Conservation (phyloP, 2,329 filamentous ascomycete species). For the Epichloe hybrida region DNA sequence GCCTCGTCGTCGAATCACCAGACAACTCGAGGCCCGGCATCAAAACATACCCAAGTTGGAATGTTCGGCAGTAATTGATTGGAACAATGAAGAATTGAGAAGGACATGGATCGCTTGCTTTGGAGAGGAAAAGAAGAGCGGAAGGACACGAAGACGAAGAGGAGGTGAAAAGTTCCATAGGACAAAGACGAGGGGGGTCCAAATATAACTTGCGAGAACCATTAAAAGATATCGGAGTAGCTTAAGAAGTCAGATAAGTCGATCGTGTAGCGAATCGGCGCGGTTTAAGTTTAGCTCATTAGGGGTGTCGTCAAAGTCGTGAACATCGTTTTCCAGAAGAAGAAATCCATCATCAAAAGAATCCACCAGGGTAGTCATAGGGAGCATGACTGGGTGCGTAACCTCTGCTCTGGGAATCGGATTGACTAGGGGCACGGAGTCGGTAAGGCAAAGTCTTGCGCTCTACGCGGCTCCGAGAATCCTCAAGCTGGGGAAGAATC, state of each 20-base stretch:
- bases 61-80: not conserved
- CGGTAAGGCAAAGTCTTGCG: conserved; percentile 29
- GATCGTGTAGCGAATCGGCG: not conserved
- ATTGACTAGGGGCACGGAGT: conserved; percentile 35
- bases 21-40: conserved; percentile 8
- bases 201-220: not conserved
- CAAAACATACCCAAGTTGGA: conserved; percentile 7
- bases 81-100: not conserved
- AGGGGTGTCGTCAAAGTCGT: not conserved
- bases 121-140: conserved; percentile 10
- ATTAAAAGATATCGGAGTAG: not conserved
- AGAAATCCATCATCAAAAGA: conserved; percentile 14
- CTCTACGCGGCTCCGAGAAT: conserved; percentile 30
- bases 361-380: conserved; percentile 19
- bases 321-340: not conserved
- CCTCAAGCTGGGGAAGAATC: conserved; percentile 30
- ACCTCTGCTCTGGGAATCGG: conserved; percentile 28
- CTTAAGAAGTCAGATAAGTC: not conserved
- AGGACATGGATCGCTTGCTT: conserved; percentile 9
- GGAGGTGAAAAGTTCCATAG: not conserved
- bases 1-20: conserved; percentile 11
- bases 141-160: not conserved
- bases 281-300: conserved; percentile 13
- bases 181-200: not conserved
- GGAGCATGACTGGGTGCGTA: conserved; percentile 15